phyloP scores from a whole-genome alignment of 768 basidiomycete species.

The Tephrocybe sp. region DNA sequence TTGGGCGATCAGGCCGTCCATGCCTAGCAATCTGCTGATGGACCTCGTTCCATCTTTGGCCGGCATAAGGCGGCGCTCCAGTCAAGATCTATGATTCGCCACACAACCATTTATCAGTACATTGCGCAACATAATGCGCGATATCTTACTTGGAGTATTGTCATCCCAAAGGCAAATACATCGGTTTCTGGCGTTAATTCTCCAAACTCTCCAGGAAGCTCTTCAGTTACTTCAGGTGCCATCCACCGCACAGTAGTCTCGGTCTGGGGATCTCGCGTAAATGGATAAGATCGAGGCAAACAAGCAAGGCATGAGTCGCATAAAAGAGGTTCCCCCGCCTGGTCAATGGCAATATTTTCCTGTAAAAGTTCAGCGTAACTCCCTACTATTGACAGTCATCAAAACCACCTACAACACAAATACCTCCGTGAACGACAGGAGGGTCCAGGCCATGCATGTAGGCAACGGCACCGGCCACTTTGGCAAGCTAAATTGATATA shows the following conservation, averaged over 20 bases:
- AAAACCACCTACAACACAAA: constrained; percentile 24
- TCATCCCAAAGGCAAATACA: constrained; percentile 26
- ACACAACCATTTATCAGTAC: too few relatives aligned
- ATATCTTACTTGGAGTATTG: constrained; percentile 21
- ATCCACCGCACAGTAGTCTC: constrained; percentile 18
- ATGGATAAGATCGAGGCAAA: constrained; percentile 8
- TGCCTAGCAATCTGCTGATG: too few relatives aligned
- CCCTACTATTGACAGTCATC: not conserved
- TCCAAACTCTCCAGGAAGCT: not conserved
- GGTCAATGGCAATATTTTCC: constrained; percentile 26
- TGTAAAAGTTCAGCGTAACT: constrained; percentile 1
- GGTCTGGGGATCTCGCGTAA: not conserved
- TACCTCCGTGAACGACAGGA: constrained; percentile 25
- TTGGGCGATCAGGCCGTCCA: too few relatives aligned
- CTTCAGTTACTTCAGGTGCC: constrained; percentile 24
- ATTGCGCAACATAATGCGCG: too few relatives aligned
- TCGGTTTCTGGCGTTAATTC: constrained; percentile 12
- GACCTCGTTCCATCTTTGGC: too few relatives aligned
- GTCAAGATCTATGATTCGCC: too few relatives aligned
- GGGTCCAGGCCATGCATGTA: constrained; percentile 24
- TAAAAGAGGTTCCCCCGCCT: constrained; percentile 16
- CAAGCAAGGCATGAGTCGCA: constrained; percentile 20
- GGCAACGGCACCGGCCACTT: constrained; percentile 22
- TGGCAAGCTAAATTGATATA: constrained; percentile 16
- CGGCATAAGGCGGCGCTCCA: too few relatives aligned